These are phyloP conservation scores for Phytophthora cryptogea DNA, from an alignment of 352 stramenopile genomes.

Conservation along the genomic window DNA sequence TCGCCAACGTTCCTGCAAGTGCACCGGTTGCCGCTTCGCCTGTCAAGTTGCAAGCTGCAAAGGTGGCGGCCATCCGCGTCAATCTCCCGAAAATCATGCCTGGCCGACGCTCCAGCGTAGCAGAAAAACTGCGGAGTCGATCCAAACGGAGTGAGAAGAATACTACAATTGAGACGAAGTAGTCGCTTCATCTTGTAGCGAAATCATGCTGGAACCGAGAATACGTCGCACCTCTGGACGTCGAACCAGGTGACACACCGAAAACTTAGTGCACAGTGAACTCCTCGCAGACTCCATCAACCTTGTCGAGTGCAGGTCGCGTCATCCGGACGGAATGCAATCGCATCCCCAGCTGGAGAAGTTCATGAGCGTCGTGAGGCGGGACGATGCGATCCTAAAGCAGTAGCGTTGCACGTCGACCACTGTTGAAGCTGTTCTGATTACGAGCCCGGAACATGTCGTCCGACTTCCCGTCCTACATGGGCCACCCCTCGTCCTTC, in stretches of 20 bases:
- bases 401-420: too few species aligned
- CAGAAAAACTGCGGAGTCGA: conserved; percentile 33
- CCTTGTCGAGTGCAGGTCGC: too few species aligned
- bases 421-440: not conserved
- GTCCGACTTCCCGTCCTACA: conserved; percentile 11
- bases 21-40: not conserved
- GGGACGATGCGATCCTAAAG: too few species aligned
- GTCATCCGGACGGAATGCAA: too few species aligned
- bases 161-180: not conserved
- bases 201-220: not conserved
- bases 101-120: conserved; percentile 25
- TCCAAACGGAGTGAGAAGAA: conserved; percentile 11
- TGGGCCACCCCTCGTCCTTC: not conserved
- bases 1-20: not conserved
- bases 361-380: too few species aligned
- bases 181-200: not conserved
- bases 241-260: too few species aligned
- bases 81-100: conserved; percentile 21
- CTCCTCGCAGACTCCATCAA: too few species aligned
- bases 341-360: too few species aligned
- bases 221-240: too few species aligned
- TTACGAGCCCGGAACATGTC: conserved; percentile 16
- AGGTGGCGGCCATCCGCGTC: conserved; percentile 7
- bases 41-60: conserved; percentile 3
- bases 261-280: too few species aligned